Conservation (phyloP, 352 stramenopile species). For the Pythium aristosporum region DNA sequence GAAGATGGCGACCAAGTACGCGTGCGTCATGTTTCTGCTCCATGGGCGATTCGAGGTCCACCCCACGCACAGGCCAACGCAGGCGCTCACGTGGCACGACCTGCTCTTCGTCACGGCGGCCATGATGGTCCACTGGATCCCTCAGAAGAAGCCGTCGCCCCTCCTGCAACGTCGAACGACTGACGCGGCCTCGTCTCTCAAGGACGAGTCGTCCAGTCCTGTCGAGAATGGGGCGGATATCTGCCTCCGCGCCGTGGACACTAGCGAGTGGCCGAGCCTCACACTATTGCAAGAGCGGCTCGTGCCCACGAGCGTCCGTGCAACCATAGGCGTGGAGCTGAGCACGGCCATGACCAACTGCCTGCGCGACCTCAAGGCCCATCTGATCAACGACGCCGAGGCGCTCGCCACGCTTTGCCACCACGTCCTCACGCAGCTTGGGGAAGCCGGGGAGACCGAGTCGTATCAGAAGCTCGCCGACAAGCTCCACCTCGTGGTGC, state of each 20-base stretch:
- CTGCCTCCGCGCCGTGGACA: conserved; percentile 26
- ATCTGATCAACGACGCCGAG: conserved; percentile 77
- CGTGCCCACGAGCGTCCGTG: conserved; percentile 46
- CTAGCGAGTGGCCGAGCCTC: conserved; percentile 49
- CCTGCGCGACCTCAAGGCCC: conserved; percentile 70
- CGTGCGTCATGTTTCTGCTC: conserved; percentile 78
- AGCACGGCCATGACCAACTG: conserved; percentile 60
- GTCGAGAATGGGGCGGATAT: conserved; percentile 59
- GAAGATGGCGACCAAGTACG: conserved; percentile 72
- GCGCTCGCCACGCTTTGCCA: conserved; percentile 46
- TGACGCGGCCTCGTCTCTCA: not conserved
- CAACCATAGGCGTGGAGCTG: conserved; percentile 62
- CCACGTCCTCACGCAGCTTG: conserved; percentile 41
- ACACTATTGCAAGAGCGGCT: conserved; percentile 55
- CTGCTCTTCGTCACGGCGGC: conserved; percentile 69
- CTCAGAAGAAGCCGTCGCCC: conserved; percentile 42
- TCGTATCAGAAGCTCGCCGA: conserved; percentile 33
- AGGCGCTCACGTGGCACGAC: conserved; percentile 66
- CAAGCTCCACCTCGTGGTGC: conserved; percentile 65
- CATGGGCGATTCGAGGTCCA: conserved; percentile 80
- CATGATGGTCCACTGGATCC: conserved; percentile 78
- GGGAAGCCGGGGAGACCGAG: conserved; percentile 19
- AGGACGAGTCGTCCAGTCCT: conserved; percentile 10
- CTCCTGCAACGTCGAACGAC: conserved; percentile 26
- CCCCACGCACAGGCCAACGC: conserved; percentile 44